Evolutionary conservation across 2,329 filamentous ascomycete genomes (phyloP).

Genomic region (Fusarium chaquense): DNA sequence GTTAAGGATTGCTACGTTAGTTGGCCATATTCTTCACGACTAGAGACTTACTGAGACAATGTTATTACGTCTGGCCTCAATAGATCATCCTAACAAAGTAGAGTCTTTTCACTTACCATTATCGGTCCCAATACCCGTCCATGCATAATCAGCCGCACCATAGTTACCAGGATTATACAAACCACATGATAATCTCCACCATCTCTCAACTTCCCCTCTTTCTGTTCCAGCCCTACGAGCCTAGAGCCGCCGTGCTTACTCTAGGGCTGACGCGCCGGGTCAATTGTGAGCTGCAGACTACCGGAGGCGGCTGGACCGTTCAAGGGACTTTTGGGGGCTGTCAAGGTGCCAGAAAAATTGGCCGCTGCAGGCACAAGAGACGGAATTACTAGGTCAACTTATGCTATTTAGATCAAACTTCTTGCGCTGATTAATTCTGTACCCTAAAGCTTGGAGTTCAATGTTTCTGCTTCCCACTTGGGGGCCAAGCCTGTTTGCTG

Average conservation of each 20-base stretch:
- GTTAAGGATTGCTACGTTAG: neutral
- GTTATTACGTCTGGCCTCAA: neutral
- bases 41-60: neutral
- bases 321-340: constrained; percentile 26
- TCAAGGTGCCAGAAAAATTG: too few relatives aligned
- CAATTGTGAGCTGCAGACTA: constrained; percentile 1
- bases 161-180: constrained; percentile 2
- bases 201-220: neutral
- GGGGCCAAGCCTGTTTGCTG: constrained; percentile 21
- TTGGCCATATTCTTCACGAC: neutral
- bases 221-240: constrained; percentile 33
- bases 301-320: neutral
- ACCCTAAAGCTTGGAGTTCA: too few relatives aligned
- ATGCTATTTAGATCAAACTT: too few relatives aligned
- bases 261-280: constrained; percentile 26
- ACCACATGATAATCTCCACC: constrained; percentile 7
- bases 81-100: neutral
- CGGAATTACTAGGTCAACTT: too few relatives aligned
- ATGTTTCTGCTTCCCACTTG: neutral
- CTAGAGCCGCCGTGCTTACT: constrained; percentile 5
- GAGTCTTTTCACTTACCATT: constrained; percentile 8
- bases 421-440: too few relatives aligned
- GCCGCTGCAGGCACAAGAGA: too few relatives aligned
- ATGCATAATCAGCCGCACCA: constrained; percentile 31
- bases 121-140: neutral